Percentiles rank a stretch among this genome's conserved stretches.
These are phyloP conservation scores for Aspergillus avenaceus DNA, from an alignment of 495 filamentous ascomycete species.

Conservation along the genomic window DNA sequence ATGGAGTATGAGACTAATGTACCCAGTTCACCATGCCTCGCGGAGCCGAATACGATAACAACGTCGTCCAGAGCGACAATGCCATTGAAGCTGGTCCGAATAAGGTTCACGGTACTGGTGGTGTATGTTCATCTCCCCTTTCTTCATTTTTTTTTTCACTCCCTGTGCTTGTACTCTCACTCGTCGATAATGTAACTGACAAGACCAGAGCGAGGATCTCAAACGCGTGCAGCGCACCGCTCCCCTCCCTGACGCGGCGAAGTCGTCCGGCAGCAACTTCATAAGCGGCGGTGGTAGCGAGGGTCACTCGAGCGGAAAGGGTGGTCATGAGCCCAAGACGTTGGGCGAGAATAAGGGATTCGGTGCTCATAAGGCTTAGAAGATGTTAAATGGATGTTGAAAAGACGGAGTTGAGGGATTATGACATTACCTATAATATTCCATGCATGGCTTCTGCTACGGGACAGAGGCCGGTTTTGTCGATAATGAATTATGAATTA, in stretches of 20 bases:
- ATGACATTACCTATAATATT: too few relatives aligned
- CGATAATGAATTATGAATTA: neutral
- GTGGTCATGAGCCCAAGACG: slow-evolving; percentile 38
- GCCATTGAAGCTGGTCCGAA: slow-evolving; percentile 41
- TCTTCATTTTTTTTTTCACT: too few relatives aligned
- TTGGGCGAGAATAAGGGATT: slow-evolving; percentile 37
- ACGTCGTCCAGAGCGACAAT: slow-evolving; percentile 46
- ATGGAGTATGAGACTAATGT: too few relatives aligned
- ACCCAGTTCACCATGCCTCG: slow-evolving; percentile 49
- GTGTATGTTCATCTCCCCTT: slow-evolving; percentile 26
- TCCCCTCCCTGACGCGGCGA: slow-evolving; percentile 37
- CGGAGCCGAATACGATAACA: slow-evolving; percentile 48
- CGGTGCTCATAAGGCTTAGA: slow-evolving; percentile 17
- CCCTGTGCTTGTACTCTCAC: too few relatives aligned
- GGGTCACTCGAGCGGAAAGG: slow-evolving; percentile 31
- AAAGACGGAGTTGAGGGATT: neutral
- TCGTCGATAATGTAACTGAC: neutral
- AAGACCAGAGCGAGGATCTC: slow-evolving; percentile 31
- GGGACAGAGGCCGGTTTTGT: neutral
- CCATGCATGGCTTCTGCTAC: neutral
- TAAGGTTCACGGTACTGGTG: slow-evolving; percentile 39
- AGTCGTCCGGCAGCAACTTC: slow-evolving; percentile 23
- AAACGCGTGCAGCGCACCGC: slow-evolving; percentile 40
- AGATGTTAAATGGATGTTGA: neutral
- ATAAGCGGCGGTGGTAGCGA: slow-evolving; percentile 23